Conservation (phyloP, 2,329 filamentous ascomycete genomes). For the Aspergillus persii region DNA sequence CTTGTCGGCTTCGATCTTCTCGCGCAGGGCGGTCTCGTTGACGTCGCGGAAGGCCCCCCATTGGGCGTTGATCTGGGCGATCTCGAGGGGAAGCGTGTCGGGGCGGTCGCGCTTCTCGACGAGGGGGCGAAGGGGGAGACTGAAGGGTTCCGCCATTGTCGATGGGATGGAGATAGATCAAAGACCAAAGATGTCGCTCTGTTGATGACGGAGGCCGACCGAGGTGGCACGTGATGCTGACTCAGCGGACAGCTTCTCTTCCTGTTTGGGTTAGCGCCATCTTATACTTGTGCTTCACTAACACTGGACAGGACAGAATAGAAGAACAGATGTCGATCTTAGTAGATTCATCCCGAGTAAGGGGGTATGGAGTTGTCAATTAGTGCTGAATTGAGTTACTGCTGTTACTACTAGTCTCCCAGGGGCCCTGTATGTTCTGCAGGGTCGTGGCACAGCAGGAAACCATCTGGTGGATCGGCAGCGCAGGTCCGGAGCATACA, state of each 20-base stretch:
- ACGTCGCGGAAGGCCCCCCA: slow-evolving; percentile 79
- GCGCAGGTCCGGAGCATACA: too few relatives aligned
- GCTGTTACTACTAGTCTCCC: too few relatives aligned
- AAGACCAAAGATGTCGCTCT: not conserved
- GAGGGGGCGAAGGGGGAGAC: slow-evolving; percentile 62
- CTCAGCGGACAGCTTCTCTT: not conserved
- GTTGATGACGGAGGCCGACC: not conserved
- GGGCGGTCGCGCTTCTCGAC: slow-evolving; percentile 47
- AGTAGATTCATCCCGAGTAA: too few relatives aligned
- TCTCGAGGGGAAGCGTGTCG: slow-evolving; percentile 68
- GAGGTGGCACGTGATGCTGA: not conserved
- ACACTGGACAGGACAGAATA: too few relatives aligned
- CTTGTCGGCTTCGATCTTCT: slow-evolving; percentile 60
- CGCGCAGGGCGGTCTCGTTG: slow-evolving; percentile 68
- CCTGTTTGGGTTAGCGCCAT: not conserved
- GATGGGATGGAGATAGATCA: not conserved
- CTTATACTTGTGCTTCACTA: too few relatives aligned
- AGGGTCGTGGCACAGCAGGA: too few relatives aligned
- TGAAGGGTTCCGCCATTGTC: slow-evolving; percentile 42
- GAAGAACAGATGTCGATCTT: too few relatives aligned
- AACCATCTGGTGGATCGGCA: too few relatives aligned
- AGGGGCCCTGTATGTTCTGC: too few relatives aligned
- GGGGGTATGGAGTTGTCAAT: too few relatives aligned
- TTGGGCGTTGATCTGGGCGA: slow-evolving; percentile 73
- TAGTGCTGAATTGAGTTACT: too few relatives aligned